Evolutionary conservation across 2,329 filamentous ascomycete species (phyloP), one percentile per base, ranked within the genome.

Genomic region (Pseudocercospora musae): DNA sequence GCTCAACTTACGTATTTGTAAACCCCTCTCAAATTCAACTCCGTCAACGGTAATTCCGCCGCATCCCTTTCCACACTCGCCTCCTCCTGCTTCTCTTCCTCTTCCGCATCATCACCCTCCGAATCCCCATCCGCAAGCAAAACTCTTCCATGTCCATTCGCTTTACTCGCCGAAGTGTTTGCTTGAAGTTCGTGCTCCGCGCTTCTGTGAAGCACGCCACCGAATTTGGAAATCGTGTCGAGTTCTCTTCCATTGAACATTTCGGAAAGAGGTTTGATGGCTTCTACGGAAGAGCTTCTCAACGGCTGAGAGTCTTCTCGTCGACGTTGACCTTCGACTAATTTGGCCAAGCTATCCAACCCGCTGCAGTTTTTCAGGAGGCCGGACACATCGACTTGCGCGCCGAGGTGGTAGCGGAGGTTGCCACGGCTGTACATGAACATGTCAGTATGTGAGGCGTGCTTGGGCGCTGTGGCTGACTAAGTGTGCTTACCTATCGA

Each of bases 341-440:
- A 29, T 25, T 44, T 53, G 15, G 46, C 37, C 25, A 90, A 77
- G 0, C 85, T 86, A 9, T 88, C 85, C 27, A 91, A 81, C n/a
- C 87, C 87, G 0, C 84, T 81, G 64, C 82, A 85, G 49, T 89
- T 85, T 70, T 87, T 88, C 10, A 86, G 84, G 0, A 91, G 80
- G 4, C 87, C 86, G 0, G 85, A 89, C 8, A 91, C 81, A 63
- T 91, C 89, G 23, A 91, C 85, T 71, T 91, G 88, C 0, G 88
- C 88, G 31, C 89, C 89, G 57, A 92, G 84, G 69, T 86, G 86
- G 71, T 91, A 91, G 21, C 88, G 82, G 1, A 89, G 80, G 0
- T 80, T 79, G 1, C 89, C 89, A n/a, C 84, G 81, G 44, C 62
- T 60, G 20, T 88, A 23, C 2, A 8, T 21, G 7, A 21, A 48